phyloP scores from a whole-genome alignment of 1,284 basidiomycete genomes.

The Omphalotus olearius region DNA sequence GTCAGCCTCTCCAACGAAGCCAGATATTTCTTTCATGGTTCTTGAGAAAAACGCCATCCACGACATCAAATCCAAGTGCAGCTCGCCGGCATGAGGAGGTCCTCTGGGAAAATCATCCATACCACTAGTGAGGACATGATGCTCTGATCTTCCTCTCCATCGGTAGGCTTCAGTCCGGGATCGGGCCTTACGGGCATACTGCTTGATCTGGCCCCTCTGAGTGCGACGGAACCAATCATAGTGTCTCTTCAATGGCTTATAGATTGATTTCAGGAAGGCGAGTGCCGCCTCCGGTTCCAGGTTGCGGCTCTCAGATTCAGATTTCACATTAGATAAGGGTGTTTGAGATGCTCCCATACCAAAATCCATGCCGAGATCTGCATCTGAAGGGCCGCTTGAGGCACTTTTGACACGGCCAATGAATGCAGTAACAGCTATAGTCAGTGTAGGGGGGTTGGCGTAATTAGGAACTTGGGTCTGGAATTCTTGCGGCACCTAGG shows the following conservation, averaged over 20 bases:
- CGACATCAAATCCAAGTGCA: conserved; percentile 88
- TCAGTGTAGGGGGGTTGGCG: conserved; percentile 91
- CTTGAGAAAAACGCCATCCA: conserved; percentile 95
- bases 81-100: conserved; percentile 83
- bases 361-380: conserved; percentile 63
- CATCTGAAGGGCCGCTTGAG: conserved; percentile 41
- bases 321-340: conserved; percentile 31
- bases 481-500: conserved; percentile 88
- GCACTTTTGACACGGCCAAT: conserved; percentile 66
- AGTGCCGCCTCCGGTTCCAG: conserved; percentile 59
- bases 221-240: conserved; percentile 96
- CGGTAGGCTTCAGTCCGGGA: conserved; percentile 89
- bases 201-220: conserved; percentile 89
- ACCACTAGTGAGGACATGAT: conserved; percentile 88
- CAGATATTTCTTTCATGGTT: conserved; percentile 85
- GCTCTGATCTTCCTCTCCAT: conserved; percentile 87
- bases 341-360: conserved; percentile 43
- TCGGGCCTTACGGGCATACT: conserved; percentile 78
- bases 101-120: conserved; percentile 95
- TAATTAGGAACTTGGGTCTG: conserved; percentile 90
- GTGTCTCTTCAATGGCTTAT: conserved; percentile 80
- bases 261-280: conserved; percentile 74
- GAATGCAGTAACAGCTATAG: conserved; percentile 87
- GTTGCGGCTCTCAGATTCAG: conserved; percentile 39
- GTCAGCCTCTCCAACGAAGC: conserved; percentile 78